phyloP scores from a whole-genome alignment of 2,329 filamentous ascomycete species.

The Cladosporium sp. region DNA sequence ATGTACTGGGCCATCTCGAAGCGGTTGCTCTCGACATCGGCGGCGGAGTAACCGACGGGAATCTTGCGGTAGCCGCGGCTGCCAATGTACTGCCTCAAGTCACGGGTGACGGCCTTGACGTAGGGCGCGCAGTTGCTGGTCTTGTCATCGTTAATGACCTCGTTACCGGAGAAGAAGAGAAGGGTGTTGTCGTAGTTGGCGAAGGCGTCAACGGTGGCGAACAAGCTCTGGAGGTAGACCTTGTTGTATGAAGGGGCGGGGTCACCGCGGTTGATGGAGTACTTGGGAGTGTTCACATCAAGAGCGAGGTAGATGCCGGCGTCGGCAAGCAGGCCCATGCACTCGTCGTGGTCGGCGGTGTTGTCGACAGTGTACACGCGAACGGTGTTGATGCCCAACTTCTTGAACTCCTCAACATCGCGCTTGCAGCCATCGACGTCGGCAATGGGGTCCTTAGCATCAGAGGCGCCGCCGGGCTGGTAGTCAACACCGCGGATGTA shows the following conservation, averaged over 20 bases:
- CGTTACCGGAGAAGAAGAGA: constrained; percentile 79
- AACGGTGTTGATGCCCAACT: constrained; percentile 85
- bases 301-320: constrained; percentile 91
- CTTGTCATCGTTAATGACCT: constrained; percentile 63
- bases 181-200: constrained; percentile 81
- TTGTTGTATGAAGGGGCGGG: constrained; percentile 82
- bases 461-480: constrained; percentile 57
- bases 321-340: constrained; percentile 77
- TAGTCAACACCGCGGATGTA: constrained; percentile 62
- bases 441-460: constrained; percentile 72
- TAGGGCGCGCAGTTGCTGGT: constrained; percentile 69
- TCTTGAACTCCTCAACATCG: constrained; percentile 78
- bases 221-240: constrained; percentile 80
- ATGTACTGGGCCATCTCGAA: constrained; percentile 86
- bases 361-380: constrained; percentile 95
- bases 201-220: constrained; percentile 85
- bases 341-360: constrained; percentile 74
- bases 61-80: constrained; percentile 67
- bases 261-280: constrained; percentile 77
- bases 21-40: constrained; percentile 82
- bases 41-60: constrained; percentile 79
- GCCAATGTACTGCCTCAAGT: constrained; percentile 79
- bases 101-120: constrained; percentile 69
- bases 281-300: constrained; percentile 87
- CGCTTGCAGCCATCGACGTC: constrained; percentile 70